Conservation (phyloP, 208 protist genomes). For the Trypanosoma lewisi region DNA sequence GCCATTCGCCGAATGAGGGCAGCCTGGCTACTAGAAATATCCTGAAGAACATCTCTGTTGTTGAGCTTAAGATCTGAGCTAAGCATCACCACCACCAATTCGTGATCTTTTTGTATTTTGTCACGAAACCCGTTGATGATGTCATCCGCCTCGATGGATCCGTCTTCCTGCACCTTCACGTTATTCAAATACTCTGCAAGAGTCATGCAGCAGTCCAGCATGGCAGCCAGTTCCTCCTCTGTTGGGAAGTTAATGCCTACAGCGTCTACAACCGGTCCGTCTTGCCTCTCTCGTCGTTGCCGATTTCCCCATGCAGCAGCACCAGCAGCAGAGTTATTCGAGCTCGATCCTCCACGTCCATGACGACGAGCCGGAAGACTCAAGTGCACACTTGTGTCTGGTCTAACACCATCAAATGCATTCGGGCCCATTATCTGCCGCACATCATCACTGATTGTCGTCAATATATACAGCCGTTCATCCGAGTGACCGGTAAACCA, state of each 20-base stretch:
- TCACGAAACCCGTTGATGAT: slow-evolving; percentile 51
- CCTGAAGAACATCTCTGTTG: slow-evolving; percentile 49
- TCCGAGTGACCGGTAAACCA: slow-evolving; percentile 82
- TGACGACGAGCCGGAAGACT: slow-evolving; percentile 17
- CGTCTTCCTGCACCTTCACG: slow-evolving; percentile 34
- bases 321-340: too few species aligned
- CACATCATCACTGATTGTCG: slow-evolving; percentile 67
- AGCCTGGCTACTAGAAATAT: slow-evolving; percentile 56
- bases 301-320: slow-evolving; percentile 2
- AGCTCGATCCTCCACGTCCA: too few species aligned
- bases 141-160: slow-evolving; percentile 44
- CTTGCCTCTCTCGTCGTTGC: slow-evolving; percentile 2
- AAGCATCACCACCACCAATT: slow-evolving; percentile 54
- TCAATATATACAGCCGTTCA: slow-evolving; percentile 50
- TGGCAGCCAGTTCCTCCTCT: slow-evolving; percentile 50
- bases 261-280: slow-evolving; percentile 44
- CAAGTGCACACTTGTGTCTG: slow-evolving; percentile 42
- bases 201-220: slow-evolving; percentile 77
- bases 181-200: slow-evolving; percentile 82
- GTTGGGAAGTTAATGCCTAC: slow-evolving; percentile 64
- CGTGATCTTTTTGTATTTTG: slow-evolving; percentile 56
- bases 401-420: slow-evolving; percentile 65
- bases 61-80: slow-evolving; percentile 60
- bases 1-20: slow-evolving; percentile 39
- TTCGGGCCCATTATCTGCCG: slow-evolving; percentile 54